These are phyloP conservation scores for Isatis tinctoria DNA, from an alignment of 345 rosid species.

Conservation along the genomic window DNA sequence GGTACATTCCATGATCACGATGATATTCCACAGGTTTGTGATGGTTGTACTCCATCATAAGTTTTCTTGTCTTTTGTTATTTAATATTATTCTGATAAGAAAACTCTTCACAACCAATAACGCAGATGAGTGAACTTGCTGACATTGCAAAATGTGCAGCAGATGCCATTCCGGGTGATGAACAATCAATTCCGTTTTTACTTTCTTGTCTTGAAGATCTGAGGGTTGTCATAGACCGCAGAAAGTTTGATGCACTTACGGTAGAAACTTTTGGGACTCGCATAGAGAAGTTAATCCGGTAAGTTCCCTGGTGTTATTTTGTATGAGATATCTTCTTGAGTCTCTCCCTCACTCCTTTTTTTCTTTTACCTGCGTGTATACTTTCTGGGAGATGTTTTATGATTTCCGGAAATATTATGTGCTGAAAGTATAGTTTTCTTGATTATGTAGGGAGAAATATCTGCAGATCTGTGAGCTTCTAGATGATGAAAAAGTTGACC, in stretches of 20 bases:
- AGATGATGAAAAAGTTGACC: conserved; percentile 87
- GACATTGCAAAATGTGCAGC: conserved; percentile 96
- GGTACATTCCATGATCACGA: conserved; percentile 73
- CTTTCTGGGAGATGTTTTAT: conserved; percentile 6
- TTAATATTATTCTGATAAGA: background rate
- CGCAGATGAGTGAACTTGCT: conserved; percentile 96
- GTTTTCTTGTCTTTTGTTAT: conserved; percentile 3
- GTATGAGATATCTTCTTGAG: background rate
- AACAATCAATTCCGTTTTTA: conserved; percentile 58
- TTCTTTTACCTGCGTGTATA: background rate
- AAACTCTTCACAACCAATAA: conserved; percentile 22
- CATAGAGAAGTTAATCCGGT: conserved; percentile 92
- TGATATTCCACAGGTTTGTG: conserved; percentile 81
- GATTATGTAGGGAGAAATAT: conserved; percentile 80
- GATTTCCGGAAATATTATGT: background rate
- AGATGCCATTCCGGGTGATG: conserved; percentile 74
- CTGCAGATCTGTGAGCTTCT: conserved; percentile 91
- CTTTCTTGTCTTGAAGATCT: conserved; percentile 81
- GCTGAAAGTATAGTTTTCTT: conserved; percentile 7
- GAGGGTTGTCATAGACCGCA: conserved; percentile 74
- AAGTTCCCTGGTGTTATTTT: conserved; percentile 27
- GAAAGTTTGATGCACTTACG: conserved; percentile 91
- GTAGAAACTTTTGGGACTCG: conserved; percentile 96
- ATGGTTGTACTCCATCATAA: background rate
- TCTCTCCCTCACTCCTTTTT: background rate